A percentile compares a stretch with the other conserved stretches of the same genome.
Conservation (phyloP, 148 eudicot genomes). For the Cornus suecica region DNA sequence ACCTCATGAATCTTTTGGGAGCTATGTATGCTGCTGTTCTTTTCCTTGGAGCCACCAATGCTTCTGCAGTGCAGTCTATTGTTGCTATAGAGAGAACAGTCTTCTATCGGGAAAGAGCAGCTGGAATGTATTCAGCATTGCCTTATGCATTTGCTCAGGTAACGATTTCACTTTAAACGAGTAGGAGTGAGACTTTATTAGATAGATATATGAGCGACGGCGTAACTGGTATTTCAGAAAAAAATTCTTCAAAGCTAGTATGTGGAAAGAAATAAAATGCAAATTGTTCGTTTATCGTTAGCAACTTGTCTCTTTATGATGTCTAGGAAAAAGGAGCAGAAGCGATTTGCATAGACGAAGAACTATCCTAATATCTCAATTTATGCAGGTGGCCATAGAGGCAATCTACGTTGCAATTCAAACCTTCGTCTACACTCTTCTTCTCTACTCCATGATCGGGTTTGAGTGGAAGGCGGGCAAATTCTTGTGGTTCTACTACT, state of each 20-base stretch:
- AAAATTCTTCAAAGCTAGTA: not conserved
- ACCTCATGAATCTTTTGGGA: conserved; percentile 55
- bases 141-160: conserved; percentile 77
- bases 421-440: conserved; percentile 36
- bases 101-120: conserved; percentile 72
- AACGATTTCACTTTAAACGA: not conserved
- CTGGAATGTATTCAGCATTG: conserved; percentile 70
- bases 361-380: not conserved
- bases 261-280: not conserved
- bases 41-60: conserved; percentile 52
- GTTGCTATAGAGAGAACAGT: conserved; percentile 57
- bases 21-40: conserved; percentile 45
- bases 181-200: not conserved
- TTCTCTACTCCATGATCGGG: conserved; percentile 70
- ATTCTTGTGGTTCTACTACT: conserved; percentile 62
- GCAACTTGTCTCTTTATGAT: not conserved
- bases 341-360: not conserved
- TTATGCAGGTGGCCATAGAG: conserved; percentile 61
- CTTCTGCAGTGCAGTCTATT: conserved; percentile 43
- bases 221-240: not conserved
- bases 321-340: not conserved
- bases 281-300: not conserved
- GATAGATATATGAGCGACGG: not conserved
- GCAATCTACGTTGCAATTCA: conserved; percentile 42
- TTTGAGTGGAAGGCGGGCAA: conserved; percentile 54